Percentiles rank a stretch among this genome's conserved stretches.
phyloP scores from a whole-genome alignment of 345 rosid species.

The Limnanthes douglasii region DNA sequence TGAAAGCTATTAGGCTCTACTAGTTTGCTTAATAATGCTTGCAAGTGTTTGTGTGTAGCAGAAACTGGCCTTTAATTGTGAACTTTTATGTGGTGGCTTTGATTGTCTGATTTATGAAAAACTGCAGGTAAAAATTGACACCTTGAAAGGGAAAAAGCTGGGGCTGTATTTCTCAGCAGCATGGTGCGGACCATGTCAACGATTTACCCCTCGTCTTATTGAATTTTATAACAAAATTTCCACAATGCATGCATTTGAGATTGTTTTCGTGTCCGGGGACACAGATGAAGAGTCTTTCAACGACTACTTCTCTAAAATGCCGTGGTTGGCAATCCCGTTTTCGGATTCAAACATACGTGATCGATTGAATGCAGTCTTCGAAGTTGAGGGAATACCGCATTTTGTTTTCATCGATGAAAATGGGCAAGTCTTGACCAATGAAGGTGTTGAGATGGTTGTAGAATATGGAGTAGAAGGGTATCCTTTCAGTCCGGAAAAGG shows the following conservation, averaged over 20 bases:
- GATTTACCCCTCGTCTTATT: conserved; percentile 43
- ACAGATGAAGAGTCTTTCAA: conserved; percentile 37
- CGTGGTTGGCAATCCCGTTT: conserved; percentile 80
- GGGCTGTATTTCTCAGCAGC: conserved; percentile 79
- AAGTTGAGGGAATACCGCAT: conserved; percentile 56
- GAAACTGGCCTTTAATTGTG: too few species aligned
- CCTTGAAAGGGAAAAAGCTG: conserved; percentile 61
- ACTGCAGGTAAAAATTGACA: conserved; percentile 43
- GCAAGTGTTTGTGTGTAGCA: too few species aligned
- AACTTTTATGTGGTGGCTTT: background rate
- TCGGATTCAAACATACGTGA: conserved; percentile 39
- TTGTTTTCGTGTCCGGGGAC: conserved; percentile 42
- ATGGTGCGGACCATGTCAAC: conserved; percentile 71
- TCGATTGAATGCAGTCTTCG: conserved; percentile 29
- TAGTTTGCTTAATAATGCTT: too few species aligned
- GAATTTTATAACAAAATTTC: conserved; percentile 42
- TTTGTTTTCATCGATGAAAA: conserved; percentile 51
- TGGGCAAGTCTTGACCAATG: conserved; percentile 30
- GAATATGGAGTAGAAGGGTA: conserved; percentile 53
- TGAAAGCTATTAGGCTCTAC: too few species aligned
- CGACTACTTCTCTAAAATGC: conserved; percentile 61
- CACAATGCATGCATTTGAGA: conserved; percentile 38
- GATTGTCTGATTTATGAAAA: background rate
- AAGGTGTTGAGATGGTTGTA: conserved; percentile 32
- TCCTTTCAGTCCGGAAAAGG: conserved; percentile 50